Conservation (phyloP, 768 basidiomycete species). For the button mushroom (Agaricus bisporus) region DNA sequence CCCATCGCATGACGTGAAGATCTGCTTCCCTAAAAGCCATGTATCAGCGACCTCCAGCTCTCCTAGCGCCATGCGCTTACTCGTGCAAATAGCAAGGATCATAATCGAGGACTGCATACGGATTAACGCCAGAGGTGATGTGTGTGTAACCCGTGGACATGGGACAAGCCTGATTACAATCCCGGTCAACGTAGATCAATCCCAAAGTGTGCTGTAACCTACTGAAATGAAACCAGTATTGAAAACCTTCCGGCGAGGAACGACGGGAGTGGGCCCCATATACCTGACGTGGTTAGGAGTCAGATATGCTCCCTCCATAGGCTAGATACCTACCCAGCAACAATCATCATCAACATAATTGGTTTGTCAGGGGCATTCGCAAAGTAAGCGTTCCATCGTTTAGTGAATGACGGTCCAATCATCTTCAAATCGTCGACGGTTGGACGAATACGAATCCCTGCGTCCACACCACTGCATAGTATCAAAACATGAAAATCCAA, state of each 20-base stretch:
- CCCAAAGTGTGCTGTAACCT: neutral
- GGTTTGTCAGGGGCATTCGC: slow-evolving; percentile 49
- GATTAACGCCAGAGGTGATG: slow-evolving; percentile 35
- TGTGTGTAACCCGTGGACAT: slow-evolving; percentile 42
- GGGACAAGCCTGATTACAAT: slow-evolving; percentile 26
- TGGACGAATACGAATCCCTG: slow-evolving; percentile 53
- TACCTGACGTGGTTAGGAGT: slow-evolving; percentile 11
- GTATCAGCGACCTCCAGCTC: neutral
- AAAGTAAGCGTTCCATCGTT: slow-evolving; percentile 46
- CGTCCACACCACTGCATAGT: slow-evolving; percentile 41
- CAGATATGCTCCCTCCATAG: neutral
- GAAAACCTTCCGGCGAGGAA: slow-evolving; percentile 18
- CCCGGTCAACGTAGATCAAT: neutral
- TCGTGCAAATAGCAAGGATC: slow-evolving; percentile 37
- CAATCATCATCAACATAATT: slow-evolving; percentile 34
- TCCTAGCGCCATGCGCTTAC: slow-evolving; percentile 22
- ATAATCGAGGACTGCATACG: slow-evolving; percentile 36
- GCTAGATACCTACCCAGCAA: slow-evolving; percentile 31
- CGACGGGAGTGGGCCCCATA: slow-evolving; percentile 12
- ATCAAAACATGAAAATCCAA: neutral
- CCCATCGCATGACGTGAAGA: slow-evolving; percentile 39
- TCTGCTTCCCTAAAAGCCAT: slow-evolving; percentile 30
- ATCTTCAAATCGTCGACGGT: slow-evolving; percentile 38
- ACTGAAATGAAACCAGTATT: slow-evolving; percentile 16
- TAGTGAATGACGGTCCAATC: slow-evolving; percentile 41